Evolutionary conservation across 2,329 filamentous ascomycete species (phyloP).

Genomic region (Talaromyces sp.): DNA sequence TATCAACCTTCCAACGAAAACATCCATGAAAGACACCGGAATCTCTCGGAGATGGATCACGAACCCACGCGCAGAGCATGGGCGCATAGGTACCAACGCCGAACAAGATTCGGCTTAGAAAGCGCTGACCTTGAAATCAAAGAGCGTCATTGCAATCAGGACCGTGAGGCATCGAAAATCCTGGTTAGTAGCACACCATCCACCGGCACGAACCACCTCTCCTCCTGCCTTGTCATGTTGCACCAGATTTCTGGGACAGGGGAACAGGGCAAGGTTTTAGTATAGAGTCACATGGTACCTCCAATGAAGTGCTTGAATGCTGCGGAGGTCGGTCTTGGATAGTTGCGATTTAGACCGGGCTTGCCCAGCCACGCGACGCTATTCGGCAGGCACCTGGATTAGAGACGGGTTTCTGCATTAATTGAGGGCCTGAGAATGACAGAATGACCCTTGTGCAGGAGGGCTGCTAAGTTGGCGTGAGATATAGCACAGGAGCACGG

Average conservation of each 20-base stretch:
- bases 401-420: constrained; percentile 18
- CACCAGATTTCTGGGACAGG: constrained; percentile 9
- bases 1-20: neutral
- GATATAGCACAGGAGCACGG: constrained; percentile 11
- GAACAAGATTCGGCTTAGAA: too few species aligned
- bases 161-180: constrained; percentile 7
- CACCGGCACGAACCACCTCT: constrained; percentile 14
- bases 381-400: constrained; percentile 6
- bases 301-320: neutral
- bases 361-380: constrained; percentile 17
- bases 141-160: constrained; percentile 14
- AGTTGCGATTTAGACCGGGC: constrained; percentile 15
- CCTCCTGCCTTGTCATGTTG: constrained; percentile 11
- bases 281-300: constrained; percentile 1
- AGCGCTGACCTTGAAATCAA: neutral
- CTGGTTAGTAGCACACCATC: constrained; percentile 13
- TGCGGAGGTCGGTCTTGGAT: neutral
- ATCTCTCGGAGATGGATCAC: neutral
- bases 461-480: constrained; percentile 3
- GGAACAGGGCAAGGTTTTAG: neutral
- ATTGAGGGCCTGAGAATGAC: constrained; percentile 19
- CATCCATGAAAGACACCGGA: neutral
- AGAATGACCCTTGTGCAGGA: constrained; percentile 17
- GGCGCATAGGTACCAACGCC: too few species aligned
- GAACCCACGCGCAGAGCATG: neutral